A percentile compares a stretch with the other conserved stretches of the same genome.
These are phyloP conservation scores for Vigna trinervia DNA, from an alignment of 306 rosid species.

Conservation along the genomic window DNA sequence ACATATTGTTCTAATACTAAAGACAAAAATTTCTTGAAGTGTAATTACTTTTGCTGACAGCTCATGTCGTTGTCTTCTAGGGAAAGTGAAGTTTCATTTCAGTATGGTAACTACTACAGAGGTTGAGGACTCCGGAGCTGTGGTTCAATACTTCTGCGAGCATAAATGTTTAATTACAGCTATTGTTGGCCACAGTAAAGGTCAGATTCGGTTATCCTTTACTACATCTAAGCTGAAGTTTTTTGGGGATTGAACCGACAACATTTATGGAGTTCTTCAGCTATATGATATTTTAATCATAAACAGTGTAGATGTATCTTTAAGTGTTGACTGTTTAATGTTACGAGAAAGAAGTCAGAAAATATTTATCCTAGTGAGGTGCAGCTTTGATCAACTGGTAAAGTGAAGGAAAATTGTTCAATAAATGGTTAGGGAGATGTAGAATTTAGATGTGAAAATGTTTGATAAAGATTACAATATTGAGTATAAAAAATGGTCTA, in stretches of 20 bases:
- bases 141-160: constrained; percentile 66
- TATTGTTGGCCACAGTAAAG: constrained; percentile 92
- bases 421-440: constrained; percentile 18
- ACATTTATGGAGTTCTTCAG: constrained; percentile 5
- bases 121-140: constrained; percentile 76
- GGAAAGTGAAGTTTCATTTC: constrained; percentile 90
- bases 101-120: constrained; percentile 85
- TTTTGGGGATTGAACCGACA: constrained; percentile 29
- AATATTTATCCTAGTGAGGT: neutral
- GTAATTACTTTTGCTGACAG: neutral
- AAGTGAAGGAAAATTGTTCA: constrained; percentile 14
- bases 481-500: neutral
- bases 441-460: constrained; percentile 9
- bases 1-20: constrained; percentile 9
- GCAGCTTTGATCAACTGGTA: constrained; percentile 16
- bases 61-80: constrained; percentile 51
- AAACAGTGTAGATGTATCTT: constrained; percentile 9
- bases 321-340: constrained; percentile 10
- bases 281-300: neutral
- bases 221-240: constrained; percentile 34
- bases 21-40: constrained; percentile 25
- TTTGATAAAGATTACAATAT: constrained; percentile 23
- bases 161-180: constrained; percentile 58
- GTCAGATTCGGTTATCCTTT: constrained; percentile 49
- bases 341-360: constrained; percentile 15